A percentile compares a stretch with the other conserved stretches of the same genome.
Evolutionary conservation across 148 eudicot species (phyloP).

Genomic region (Rhododendron simsii): DNA sequence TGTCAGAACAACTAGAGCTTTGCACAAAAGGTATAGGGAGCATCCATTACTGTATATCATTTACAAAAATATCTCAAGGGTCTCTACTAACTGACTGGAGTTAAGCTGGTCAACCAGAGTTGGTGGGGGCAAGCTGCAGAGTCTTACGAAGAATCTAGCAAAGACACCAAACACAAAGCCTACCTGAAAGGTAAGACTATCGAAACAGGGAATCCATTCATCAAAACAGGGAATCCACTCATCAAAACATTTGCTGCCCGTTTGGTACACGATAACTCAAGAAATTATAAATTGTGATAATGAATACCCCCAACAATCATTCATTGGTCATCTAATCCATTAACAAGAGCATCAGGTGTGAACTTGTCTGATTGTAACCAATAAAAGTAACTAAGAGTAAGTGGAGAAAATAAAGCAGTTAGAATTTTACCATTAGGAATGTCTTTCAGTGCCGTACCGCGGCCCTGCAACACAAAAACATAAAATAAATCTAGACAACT

Average conservation of each 20-base stretch:
- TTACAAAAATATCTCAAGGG: background rate
- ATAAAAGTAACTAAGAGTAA: background rate
- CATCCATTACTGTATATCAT: background rate
- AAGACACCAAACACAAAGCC: background rate
- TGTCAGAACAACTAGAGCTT: background rate
- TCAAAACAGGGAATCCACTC: background rate
- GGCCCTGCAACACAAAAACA: constrained; percentile 65
- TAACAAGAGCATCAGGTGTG: background rate
- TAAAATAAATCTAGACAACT: background rate
- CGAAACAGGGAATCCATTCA: background rate
- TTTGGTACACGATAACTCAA: background rate
- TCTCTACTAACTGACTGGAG: background rate
- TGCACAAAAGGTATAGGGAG: background rate
- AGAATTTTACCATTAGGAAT: constrained; percentile 79
- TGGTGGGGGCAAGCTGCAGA: background rate
- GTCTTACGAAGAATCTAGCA: background rate
- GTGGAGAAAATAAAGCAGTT: background rate
- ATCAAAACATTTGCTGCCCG: background rate
- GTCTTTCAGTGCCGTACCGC: constrained; percentile 79
- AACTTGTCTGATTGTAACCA: background rate
- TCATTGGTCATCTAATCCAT: background rate
- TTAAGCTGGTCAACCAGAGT: background rate
- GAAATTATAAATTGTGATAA: background rate
- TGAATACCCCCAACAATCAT: background rate
- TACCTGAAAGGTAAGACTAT: background rate